Base-by-base conservation (phyloP, 2,329 filamentous ascomycete species). In the Alternaria tenuissima region DNA sequence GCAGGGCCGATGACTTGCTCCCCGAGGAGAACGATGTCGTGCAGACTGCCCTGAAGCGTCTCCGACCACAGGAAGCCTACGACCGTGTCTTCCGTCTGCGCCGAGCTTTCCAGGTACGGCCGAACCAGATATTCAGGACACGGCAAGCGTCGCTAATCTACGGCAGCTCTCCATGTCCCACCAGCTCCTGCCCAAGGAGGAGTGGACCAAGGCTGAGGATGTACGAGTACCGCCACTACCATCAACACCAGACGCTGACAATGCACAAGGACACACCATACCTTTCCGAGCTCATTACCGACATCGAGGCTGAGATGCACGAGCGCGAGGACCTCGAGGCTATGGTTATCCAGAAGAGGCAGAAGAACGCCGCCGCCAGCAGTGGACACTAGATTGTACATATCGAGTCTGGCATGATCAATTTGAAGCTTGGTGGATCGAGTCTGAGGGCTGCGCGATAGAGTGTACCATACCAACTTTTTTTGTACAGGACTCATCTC, bases 71-170 rank as follows among this genome's bases (percentile, higher is more conserved):
- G 86, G 92, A 95, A 80, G 87, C 90, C 75, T 98, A 98, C 84
- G 95, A 99, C 85, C 94, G 95, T 80, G 89, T 98, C 80, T 99
- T 93, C 90, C 94, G 95, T 78, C 88, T 99, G 82, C 92, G 95
- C 84, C 90, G 95, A 83, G 94, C 95, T 75, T 89, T 96, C 83
- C 95, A 99, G 87, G 89, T 91, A 83, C 67, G 79, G 26, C 14
- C 32, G 8, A 24, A 14, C 34, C 2, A 43, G 1, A 9, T 2
- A 39, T n/a, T 8, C 16, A 12, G 52, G 3, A 43, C 20, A 26
- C 39, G 14, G 32, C 28, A 30, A 14, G 12, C 28, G 14, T 54
- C 57, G 61, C 69, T 72, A 68, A 74, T 52, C 69, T 55, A 32
- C 57, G 60, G 72, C 76, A 90, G 88, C 87, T 85, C 81, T 91